These are phyloP conservation scores for Amanita molliuscula DNA, from an alignment of 768 basidiomycete species.

Conservation along the genomic window DNA sequence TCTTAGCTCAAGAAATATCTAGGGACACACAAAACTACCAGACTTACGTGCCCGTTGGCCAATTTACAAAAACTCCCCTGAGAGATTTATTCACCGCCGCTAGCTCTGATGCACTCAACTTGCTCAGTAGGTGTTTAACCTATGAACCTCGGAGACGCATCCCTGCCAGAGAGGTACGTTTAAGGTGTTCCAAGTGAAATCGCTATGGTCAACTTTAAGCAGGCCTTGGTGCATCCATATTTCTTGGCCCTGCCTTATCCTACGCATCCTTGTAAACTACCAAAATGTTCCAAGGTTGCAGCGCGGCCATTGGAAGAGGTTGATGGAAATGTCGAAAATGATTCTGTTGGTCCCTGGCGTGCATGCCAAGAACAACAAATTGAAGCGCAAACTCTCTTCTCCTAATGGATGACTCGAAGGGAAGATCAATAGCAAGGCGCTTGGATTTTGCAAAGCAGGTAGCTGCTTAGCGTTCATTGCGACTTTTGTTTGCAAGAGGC, in stretches of 20 bases:
- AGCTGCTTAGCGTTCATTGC: slow-evolving; percentile 11
- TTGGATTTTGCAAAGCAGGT: slow-evolving; percentile 55
- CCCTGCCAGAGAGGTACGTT: slow-evolving; percentile 62
- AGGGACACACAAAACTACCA: slow-evolving; percentile 88
- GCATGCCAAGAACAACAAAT: slow-evolving; percentile 43
- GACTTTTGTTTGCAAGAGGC: background rate
- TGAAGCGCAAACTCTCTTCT: slow-evolving; percentile 65
- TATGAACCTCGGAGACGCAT: slow-evolving; percentile 85
- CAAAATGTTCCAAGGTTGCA: slow-evolving; percentile 47
- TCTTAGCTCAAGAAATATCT: background rate
- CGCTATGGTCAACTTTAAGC: slow-evolving; percentile 2
- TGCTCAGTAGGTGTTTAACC: slow-evolving; percentile 67
- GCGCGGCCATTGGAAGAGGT: slow-evolving; percentile 64
- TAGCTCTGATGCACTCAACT: slow-evolving; percentile 72
- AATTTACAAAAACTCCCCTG: slow-evolving; percentile 75
- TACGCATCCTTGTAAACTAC: slow-evolving; percentile 80
- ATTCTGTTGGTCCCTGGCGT: slow-evolving; percentile 37
- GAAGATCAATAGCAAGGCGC: slow-evolving; percentile 54
- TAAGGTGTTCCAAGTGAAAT: slow-evolving; percentile 1
- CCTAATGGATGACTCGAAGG: slow-evolving; percentile 37
- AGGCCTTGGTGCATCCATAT: slow-evolving; percentile 85
- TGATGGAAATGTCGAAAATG: slow-evolving; percentile 59
- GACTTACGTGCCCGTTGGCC: slow-evolving; percentile 85
- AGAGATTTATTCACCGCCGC: slow-evolving; percentile 89
- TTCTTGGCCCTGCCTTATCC: slow-evolving; percentile 83